phyloP scores from a whole-genome alignment of 345 rosid genomes.

The sweet orange (Citrus sinensis) region DNA sequence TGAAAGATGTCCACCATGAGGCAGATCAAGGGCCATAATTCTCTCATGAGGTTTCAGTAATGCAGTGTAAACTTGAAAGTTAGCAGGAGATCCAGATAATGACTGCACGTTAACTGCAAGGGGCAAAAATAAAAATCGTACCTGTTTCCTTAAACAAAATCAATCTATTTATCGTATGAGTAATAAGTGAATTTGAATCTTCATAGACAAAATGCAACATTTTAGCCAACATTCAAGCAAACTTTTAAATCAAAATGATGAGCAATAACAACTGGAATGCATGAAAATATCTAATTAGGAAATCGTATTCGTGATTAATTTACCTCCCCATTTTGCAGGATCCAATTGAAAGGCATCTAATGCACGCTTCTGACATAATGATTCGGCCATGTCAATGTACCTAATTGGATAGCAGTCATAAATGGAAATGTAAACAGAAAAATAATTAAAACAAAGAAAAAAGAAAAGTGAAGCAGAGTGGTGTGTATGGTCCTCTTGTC shows the following conservation, averaged over 20 bases:
- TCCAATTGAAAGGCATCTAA: slow-evolving; percentile 81
- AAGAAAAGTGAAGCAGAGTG: neutral
- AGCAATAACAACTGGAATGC: neutral
- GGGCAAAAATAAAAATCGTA: slow-evolving; percentile 11
- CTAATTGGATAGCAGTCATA: slow-evolving; percentile 26
- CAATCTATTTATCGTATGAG: neutral
- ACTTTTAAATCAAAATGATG: neutral
- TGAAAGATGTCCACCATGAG: slow-evolving; percentile 99
- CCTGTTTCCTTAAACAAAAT: slow-evolving; percentile 3
- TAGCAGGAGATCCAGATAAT: slow-evolving; percentile 93
- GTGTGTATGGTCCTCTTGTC: slow-evolving; percentile 4
- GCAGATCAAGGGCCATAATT: slow-evolving; percentile 97
- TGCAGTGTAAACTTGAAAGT: slow-evolving; percentile 93
- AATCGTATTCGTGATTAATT: slow-evolving; percentile 1
- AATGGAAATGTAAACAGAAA: neutral
- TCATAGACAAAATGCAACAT: neutral
- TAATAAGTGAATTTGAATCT: neutral
- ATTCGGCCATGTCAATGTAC: slow-evolving; percentile 95
- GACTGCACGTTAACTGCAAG: slow-evolving; percentile 92
- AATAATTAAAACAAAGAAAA: neutral
- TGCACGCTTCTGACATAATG: slow-evolving; percentile 88
- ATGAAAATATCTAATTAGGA: neutral
- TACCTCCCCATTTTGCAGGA: slow-evolving; percentile 97
- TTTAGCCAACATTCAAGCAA: neutral
- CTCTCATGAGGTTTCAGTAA: slow-evolving; percentile 88